Percentiles rank a stretch among this genome's conserved stretches.
Conservation (phyloP, 805 yeast genomes). For the Myxozyma melibiosi region DNA sequence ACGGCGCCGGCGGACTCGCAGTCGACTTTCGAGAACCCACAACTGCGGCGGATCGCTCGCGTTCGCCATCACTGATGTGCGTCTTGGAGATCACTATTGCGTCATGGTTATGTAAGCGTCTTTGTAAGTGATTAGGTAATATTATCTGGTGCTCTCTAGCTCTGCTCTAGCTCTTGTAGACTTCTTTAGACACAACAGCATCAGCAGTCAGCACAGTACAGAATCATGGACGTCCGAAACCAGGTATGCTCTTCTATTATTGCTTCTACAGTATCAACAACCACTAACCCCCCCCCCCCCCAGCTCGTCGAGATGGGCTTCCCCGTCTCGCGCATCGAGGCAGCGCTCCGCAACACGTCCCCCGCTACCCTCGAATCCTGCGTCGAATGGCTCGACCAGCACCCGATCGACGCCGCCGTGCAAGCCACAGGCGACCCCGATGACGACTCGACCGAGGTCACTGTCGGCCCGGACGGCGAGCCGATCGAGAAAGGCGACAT, state of each 20-base stretch:
- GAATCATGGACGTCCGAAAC: constrained; percentile 20
- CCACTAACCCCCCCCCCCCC: too few species aligned
- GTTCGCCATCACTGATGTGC: too few species aligned
- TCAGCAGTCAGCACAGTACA: background rate
- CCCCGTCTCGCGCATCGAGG: constrained; percentile 39
- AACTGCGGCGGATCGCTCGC: too few species aligned
- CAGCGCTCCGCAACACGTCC: constrained; percentile 35
- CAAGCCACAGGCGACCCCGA: constrained; percentile 28
- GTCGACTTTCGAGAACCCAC: too few species aligned
- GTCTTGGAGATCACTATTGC: too few species aligned
- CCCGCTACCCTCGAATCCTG: constrained; percentile 38
- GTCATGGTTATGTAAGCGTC: too few species aligned
- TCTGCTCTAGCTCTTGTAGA: too few species aligned
- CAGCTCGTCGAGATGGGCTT: constrained; percentile 42
- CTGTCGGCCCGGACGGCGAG: constrained; percentile 18
- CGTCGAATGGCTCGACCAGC: constrained; percentile 43
- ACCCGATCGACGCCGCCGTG: constrained; percentile 32
- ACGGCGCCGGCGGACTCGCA: too few species aligned
- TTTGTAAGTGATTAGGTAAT: too few species aligned
- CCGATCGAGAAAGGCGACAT: constrained; percentile 28
- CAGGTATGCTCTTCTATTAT: constrained; percentile 4
- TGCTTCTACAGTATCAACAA: background rate
- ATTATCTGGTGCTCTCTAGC: too few species aligned
- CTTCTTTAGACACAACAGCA: too few species aligned
- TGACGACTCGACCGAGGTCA: background rate